These are phyloP conservation scores for Syzygium aqueum DNA, from an alignment of 345 rosid genomes.

Conservation along the genomic window DNA sequence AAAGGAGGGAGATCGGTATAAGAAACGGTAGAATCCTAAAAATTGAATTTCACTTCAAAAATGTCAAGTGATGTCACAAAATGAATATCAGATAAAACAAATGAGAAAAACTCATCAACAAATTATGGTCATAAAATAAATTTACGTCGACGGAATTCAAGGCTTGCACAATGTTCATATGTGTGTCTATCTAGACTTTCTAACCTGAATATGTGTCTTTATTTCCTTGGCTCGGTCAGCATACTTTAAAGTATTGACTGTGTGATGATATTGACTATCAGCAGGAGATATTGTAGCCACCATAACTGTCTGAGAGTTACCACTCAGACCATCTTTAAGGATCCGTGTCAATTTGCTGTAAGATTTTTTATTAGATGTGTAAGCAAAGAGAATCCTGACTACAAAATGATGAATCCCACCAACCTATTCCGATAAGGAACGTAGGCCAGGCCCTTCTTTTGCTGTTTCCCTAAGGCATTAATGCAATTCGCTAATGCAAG, in stretches of 20 bases:
- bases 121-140: neutral
- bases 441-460: conserved; percentile 95
- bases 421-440: conserved; percentile 97
- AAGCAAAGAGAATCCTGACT: neutral
- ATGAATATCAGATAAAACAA: neutral
- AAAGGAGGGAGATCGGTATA: neutral
- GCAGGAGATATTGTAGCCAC: conserved; percentile 79
- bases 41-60: neutral
- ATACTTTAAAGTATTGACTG: conserved; percentile 88
- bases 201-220: conserved; percentile 81
- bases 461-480: conserved; percentile 88
- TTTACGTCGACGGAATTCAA: neutral
- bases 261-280: conserved; percentile 59
- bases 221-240: conserved; percentile 99
- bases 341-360: conserved; percentile 80
- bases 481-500: conserved; percentile 96
- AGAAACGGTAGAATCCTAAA: neutral
- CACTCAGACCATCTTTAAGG: conserved; percentile 98
- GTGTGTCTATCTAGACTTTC: neutral
- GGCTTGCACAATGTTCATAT: neutral
- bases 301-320: conserved; percentile 95
- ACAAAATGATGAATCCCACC: neutral
- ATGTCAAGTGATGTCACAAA: neutral
- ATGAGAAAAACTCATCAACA: neutral
- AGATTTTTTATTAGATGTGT: conserved; percentile 2